phyloP scores from a whole-genome alignment of 2,329 filamentous ascomycete genomes.

The Juglanconis oblonga region DNA sequence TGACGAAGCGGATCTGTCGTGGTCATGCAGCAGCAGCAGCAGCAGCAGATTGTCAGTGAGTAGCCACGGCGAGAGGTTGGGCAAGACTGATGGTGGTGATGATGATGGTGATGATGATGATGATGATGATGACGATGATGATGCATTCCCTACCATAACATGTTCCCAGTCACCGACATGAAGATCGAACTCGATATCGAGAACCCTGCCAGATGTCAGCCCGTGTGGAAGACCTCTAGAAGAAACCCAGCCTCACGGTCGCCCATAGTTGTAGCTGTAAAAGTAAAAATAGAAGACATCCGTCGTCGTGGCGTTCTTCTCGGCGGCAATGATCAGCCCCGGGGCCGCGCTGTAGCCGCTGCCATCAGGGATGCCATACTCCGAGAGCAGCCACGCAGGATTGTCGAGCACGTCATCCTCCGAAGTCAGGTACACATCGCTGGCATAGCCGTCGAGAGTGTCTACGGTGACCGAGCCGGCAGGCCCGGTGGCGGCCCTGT shows the following conservation, averaged over 20 bases:
- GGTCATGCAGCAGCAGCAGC: not conserved
- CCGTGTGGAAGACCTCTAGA: too few relatives aligned
- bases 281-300: conserved; percentile 24
- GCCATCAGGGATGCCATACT: conserved; percentile 18
- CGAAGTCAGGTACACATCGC: conserved; percentile 20
- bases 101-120: not conserved
- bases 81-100: not conserved
- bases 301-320: conserved; percentile 21
- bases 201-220: conserved; percentile 13
- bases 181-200: conserved; percentile 23
- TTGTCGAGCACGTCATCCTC: conserved; percentile 14
- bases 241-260: conserved; percentile 7
- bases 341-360: conserved; percentile 21
- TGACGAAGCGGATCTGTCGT: conserved; percentile 22
- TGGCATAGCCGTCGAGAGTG: conserved; percentile 15
- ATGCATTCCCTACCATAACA: conserved; percentile 17
- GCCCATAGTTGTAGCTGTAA: conserved; percentile 23
- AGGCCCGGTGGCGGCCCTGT: conserved; percentile 5
- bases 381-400: conserved; percentile 19
- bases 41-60: too few relatives aligned
- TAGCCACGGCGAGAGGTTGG: not conserved
- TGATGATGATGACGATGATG: too few relatives aligned
- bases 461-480: conserved; percentile 19
- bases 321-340: conserved; percentile 21
- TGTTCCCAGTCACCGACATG: conserved; percentile 28